Base-by-base conservation (phyloP, 2,329 filamentous ascomycete genomes). In the Stromatinia cepivora region DNA sequence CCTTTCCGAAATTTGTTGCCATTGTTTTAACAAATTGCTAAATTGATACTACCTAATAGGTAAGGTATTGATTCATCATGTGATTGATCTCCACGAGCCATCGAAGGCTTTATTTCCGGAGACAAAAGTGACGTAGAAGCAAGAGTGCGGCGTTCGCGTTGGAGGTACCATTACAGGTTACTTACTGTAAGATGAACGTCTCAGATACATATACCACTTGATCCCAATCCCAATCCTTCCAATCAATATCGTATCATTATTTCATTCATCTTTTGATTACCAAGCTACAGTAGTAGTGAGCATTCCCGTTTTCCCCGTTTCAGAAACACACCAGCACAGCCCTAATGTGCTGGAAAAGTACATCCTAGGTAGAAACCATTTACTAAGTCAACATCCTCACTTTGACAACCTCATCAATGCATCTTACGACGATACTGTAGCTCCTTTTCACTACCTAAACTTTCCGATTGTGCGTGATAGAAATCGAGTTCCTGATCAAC, bases 261-360 rank as follows among this genome's bases (percentile, higher is more conserved):
- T 31, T 22, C 42, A 28, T 39, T 15, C 46, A 34, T 53, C 17
- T 8, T 36, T 61, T 39, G 15, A 25, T 28, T 63, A 36, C 56
- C 31, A n/a, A 52, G 48, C 8, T 52, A 15, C 46, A 13, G 20
- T 28, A 28, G 6, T 28, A 34, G 56, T 67, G 56, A 63, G n/a
- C 56, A 36, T 42, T 7, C 34, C 46, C 46, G 59, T 52, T 39
- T 11, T 61, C 25, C 57, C 56, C 56, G 59, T 69, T 69, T 69
- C 67, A 64, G 34, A 36, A 36, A 15, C 42, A 50, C 66, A 63
- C 63, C 66, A 69, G 66, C 66, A 63, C 46, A 63, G 63, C 48
- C 50, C 52, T 45, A 28, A n/a, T 52, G n/a, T 20, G 25, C 34
- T 36, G 25, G 48, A 39, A 42, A 13, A 31, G 39, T 31, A 25